These are phyloP conservation scores for Apiotrichum gamsii DNA, from an alignment of 1,284 basidiomycete species.

Conservation along the genomic window DNA sequence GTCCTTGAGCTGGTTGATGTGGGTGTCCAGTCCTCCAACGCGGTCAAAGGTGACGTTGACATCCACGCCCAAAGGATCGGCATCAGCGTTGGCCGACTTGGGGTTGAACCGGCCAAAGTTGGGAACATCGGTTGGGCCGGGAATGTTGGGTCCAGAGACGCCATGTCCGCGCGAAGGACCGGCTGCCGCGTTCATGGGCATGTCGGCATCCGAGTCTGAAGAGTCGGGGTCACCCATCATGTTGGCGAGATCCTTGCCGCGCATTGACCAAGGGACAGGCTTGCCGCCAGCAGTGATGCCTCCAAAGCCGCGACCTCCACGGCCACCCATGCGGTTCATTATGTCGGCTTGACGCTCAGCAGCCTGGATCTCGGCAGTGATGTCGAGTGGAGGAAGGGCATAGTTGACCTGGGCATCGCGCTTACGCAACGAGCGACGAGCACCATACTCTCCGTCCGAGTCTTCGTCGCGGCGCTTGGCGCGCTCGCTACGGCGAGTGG, in stretches of 20 bases:
- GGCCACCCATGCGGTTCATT: slow-evolving; percentile 23
- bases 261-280: slow-evolving; percentile 28
- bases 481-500: slow-evolving; percentile 14
- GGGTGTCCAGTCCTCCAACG: slow-evolving; percentile 93
- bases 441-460: slow-evolving; percentile 30
- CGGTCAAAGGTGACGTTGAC: slow-evolving; percentile 92
- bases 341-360: slow-evolving; percentile 17
- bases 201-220: slow-evolving; percentile 30
- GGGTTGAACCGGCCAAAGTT: slow-evolving; percentile 46
- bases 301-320: slow-evolving; percentile 13
- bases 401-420: slow-evolving; percentile 44
- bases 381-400: slow-evolving; percentile 40
- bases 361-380: slow-evolving; percentile 27
- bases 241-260: slow-evolving; percentile 31
- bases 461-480: slow-evolving; percentile 15
- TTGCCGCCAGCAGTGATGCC: slow-evolving; percentile 17
- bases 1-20: slow-evolving; percentile 95
- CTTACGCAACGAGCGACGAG: slow-evolving; percentile 36
- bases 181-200: neutral
- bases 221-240: slow-evolving; percentile 43
- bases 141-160: slow-evolving; percentile 71
- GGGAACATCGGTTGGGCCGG: slow-evolving; percentile 52
- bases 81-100: slow-evolving; percentile 74
- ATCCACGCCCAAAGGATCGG: slow-evolving; percentile 91
- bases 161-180: slow-evolving; percentile 8